Evolutionary conservation across 2,329 filamentous ascomycete genomes (phyloP), one percentile per base, ranked within the genome.

Genomic region (Cladosporium sp.): DNA sequence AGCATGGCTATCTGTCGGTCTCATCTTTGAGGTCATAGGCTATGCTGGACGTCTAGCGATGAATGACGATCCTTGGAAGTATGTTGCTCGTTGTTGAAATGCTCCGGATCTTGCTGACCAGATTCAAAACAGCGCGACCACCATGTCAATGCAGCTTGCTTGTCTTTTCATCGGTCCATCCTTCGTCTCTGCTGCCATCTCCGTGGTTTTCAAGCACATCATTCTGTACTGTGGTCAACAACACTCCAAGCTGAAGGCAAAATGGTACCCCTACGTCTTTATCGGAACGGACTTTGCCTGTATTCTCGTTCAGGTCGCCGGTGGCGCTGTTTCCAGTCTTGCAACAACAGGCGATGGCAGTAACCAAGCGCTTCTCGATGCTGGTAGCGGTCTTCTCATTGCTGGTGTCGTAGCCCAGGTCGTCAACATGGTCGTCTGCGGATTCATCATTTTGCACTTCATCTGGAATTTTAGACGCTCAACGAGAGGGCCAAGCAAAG

Each of bases 161-260:
- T 30, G 20, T 19, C 24, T 30, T 4, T 42, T 42, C 39, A 30
- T 42, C 39, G 24, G 24, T 7, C 20, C 39, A 4, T 24, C 36
- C 8, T 38, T 38, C 17, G 36, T 38, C 17, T 38, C 36, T 4
- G 36, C 36, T 6, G 36, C 45, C 20, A 49, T 49, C 9, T 40
- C 36, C n/a, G 45, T 49, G 36, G 38, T 37, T 2, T 49, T 49
- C 45, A 49, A 49, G 36, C 45, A 49, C 36, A 49, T 49, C 30
- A 42, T 42, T n/a, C 36, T 49, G 2, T 49, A 49, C 36, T 40
- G 34, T 36, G 45, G 45, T 29, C 32, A 41, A 11, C 36, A 32
- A 17, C 36, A 49, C 36, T 42, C 38, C 13, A 40, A 41, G 13
- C 22, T 49, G 7, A 29, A 37, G 7, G 45, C 45, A 15, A 49